Evolutionary conservation across 176 grass and related monocot genomes (phyloP), one percentile per base, ranked within the genome.

Genomic region (Aegilops sharonensis): DNA sequence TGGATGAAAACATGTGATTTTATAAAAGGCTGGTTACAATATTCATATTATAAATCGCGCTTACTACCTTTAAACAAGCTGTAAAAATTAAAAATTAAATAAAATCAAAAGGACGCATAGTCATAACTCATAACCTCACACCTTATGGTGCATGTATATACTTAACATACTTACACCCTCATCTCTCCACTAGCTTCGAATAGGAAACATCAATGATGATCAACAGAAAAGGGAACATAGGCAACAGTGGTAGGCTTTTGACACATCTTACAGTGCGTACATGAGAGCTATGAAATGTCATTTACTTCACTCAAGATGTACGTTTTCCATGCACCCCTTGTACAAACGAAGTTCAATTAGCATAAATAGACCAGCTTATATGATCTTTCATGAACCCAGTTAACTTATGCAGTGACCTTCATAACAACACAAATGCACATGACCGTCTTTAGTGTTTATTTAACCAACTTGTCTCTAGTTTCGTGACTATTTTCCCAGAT

Each of bases 281-380:
- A 56, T 18, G 31, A 78, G 60, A 77, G 34, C 73, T 57, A 67
- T 68, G 13, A 36, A 85, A 21, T 75, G 34, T 5, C 54, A 13
- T 64, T 30, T 69, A 78, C 30, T 85, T 60, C 24, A 59, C 3
- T 78, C 35, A 59, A 75, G 43, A 57, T 30, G 75, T 30, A 59
- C 1, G 48, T 43, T 66, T n/a, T 65, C 9, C 9, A 17, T 1
- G 18, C 1, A 1, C 4, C 65, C 75, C 59, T 80, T 68, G 14
- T 59, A 74, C 31, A 91, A 60, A 87, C 37, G 62, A 91, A 75
- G 21, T 57, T 36, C 2, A 45, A 57, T 60, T 83, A 75, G 52
- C 64, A 65, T 47, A 52, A 81, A 81, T 4, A 50, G 14, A 79
- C 20, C 14, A 5, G 9, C 32, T 15, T 45, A 83, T 60, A 68